These are phyloP conservation scores for Magnolia changhungtana DNA, from an alignment of 164 flowering plant species.

Conservation along the genomic window DNA sequence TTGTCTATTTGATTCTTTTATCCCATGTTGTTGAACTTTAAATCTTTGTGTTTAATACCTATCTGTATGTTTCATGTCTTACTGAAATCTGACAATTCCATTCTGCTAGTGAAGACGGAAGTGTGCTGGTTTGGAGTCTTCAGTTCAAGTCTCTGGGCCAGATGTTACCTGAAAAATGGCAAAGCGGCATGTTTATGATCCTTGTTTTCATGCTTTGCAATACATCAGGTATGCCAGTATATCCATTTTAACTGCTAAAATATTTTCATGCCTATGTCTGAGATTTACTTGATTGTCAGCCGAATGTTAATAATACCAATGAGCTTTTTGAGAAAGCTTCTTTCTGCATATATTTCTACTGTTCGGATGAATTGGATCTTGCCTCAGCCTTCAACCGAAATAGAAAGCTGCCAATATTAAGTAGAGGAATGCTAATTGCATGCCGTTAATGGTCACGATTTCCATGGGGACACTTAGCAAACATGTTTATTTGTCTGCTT, in stretches of 20 bases:
- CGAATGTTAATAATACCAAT: neutral
- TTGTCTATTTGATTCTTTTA: too few species aligned
- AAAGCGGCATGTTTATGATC: neutral
- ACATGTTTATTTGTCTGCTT: neutral
- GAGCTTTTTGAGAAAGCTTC: neutral
- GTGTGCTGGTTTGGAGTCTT: neutral
- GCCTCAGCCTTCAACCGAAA: neutral
- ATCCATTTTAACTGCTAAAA: neutral
- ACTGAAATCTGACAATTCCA: too few species aligned
- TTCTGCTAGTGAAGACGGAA: neutral
- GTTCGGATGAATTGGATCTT: neutral
- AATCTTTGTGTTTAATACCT: too few species aligned
- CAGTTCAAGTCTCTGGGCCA: constrained; percentile 3
- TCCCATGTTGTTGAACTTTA: too few species aligned
- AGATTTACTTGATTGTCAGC: neutral
- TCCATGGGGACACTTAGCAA: neutral
- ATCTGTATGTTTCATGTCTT: too few species aligned
- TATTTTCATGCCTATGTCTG: neutral
- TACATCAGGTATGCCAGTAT: neutral
- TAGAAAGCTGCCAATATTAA: neutral
- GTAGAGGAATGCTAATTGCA: neutral
- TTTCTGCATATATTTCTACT: neutral
- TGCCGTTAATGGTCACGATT: too few species aligned
- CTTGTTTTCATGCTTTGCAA: neutral
- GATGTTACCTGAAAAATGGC: neutral